Evolutionary conservation across 768 basidiomycete species (phyloP).

Genomic region (Vararia minispora): DNA sequence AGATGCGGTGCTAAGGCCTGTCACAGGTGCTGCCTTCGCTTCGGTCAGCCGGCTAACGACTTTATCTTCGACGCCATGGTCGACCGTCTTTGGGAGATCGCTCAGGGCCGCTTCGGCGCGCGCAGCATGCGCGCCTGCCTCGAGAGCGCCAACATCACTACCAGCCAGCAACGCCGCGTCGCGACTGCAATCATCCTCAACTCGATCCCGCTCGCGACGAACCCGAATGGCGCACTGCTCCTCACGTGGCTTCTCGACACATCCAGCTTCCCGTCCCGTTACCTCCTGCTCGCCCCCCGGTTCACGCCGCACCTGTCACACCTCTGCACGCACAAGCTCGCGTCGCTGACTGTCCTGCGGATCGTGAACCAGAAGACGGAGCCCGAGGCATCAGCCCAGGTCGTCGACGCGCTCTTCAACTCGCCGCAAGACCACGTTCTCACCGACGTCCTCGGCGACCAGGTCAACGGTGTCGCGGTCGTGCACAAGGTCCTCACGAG

Average conservation of each 20-base stretch:
- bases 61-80: constrained; percentile 98
- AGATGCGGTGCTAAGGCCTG: constrained; percentile 1
- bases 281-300: constrained; percentile 86
- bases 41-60: constrained; percentile 81
- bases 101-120: constrained; percentile 95
- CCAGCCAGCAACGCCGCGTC: constrained; percentile 90
- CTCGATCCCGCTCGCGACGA: constrained; percentile 94
- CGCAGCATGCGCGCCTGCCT: constrained; percentile 96
- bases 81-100: constrained; percentile 97
- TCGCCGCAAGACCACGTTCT: constrained; percentile 84
- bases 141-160: constrained; percentile 77
- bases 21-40: constrained; percentile 79
- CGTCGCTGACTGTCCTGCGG: constrained; percentile 87
- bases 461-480: constrained; percentile 90
- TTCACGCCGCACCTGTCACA: constrained; percentile 96
- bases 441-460: constrained; percentile 89
- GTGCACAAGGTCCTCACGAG: constrained; percentile 89
- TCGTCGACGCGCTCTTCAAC: constrained; percentile 86
- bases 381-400: constrained; percentile 73
- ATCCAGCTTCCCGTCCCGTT: constrained; percentile 91
- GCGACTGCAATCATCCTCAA: constrained; percentile 92
- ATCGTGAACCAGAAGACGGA: constrained; percentile 97
- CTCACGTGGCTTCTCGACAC: constrained; percentile 96
- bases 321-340: constrained; percentile 95
- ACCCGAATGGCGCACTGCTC: constrained; percentile 92